A percentile compares a stretch with the other conserved stretches of the same genome.
Conservation (phyloP, 2,329 filamentous ascomycete genomes). For the Colletotrichum sp. region DNA sequence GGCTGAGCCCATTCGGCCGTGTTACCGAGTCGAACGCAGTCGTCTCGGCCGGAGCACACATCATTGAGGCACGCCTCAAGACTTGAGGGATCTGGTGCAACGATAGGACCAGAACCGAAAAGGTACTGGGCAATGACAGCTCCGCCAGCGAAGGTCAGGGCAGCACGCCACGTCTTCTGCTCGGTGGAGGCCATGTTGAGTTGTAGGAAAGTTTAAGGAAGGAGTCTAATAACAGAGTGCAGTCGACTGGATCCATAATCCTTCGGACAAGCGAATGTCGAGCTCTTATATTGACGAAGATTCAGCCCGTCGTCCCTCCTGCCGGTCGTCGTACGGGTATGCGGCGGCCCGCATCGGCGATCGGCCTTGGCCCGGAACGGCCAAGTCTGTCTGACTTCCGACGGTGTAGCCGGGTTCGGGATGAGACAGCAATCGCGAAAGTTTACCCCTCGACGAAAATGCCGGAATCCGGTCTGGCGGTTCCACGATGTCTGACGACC, state of each 20-base stretch:
- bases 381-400: not conserved
- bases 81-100: not conserved
- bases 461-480: not conserved
- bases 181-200: not conserved
- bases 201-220: not conserved
- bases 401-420: not conserved
- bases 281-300: not conserved
- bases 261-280: not conserved
- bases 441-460: not conserved
- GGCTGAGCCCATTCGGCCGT: conserved; percentile 49
- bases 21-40: conserved; percentile 47
- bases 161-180: not conserved
- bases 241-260: not conserved
- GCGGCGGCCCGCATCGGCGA: not conserved
- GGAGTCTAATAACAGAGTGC: not conserved
- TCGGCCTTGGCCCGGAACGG: not conserved
- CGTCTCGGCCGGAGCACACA: conserved; percentile 46
- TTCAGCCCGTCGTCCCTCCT: not conserved
- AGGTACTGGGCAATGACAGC: not conserved
- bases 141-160: not conserved
- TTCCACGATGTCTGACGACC: not conserved
- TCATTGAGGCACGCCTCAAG: conserved; percentile 48
- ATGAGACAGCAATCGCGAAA: not conserved
- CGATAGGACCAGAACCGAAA: not conserved
- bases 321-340: not conserved